These are phyloP conservation scores for Pythium aristosporum DNA, from an alignment of 352 stramenopile genomes.

Conservation along the genomic window DNA sequence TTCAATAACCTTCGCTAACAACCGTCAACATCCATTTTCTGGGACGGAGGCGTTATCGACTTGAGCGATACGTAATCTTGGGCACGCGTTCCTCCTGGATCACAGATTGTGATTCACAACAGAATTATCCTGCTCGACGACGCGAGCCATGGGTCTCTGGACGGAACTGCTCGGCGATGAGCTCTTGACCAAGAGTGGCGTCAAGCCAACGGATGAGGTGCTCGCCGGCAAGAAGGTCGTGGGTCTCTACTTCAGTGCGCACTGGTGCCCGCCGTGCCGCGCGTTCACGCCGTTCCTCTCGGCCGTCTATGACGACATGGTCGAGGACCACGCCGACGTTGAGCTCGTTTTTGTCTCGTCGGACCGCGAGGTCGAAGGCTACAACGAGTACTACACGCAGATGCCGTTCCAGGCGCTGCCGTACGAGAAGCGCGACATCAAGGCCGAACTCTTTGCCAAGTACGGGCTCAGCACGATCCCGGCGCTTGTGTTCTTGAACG, in stretches of 20 bases:
- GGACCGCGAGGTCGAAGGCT: constrained; percentile 68
- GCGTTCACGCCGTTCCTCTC: constrained; percentile 93
- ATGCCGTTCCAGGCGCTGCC: constrained; percentile 94
- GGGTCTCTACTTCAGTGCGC: constrained; percentile 95
- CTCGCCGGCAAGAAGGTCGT: constrained; percentile 82
- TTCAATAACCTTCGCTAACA: not conserved
- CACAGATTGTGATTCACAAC: no score
- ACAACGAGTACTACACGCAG: constrained; percentile 90
- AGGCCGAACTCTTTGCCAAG: constrained; percentile 73
- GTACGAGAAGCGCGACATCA: constrained; percentile 75
- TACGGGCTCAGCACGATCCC: constrained; percentile 91
- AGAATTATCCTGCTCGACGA: constrained; percentile 8
- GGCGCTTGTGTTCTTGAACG: constrained; percentile 88
- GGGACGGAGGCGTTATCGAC: not conserved
- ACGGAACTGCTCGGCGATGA: constrained; percentile 66
- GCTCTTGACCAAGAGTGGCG: constrained; percentile 72
- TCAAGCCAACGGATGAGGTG: constrained; percentile 66
- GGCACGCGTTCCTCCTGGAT: no score
- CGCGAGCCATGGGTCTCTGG: constrained; percentile 40
- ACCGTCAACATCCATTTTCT: constrained; percentile 10
- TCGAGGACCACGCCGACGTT: constrained; percentile 85
- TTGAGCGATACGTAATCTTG: constrained; percentile 3
- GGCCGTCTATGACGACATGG: constrained; percentile 88
- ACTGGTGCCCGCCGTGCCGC: constrained; percentile 94
- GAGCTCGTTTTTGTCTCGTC: constrained; percentile 91